phyloP scores from a whole-genome alignment of 2,329 filamentous ascomycete species.

The Aspergillus fumigatus region DNA sequence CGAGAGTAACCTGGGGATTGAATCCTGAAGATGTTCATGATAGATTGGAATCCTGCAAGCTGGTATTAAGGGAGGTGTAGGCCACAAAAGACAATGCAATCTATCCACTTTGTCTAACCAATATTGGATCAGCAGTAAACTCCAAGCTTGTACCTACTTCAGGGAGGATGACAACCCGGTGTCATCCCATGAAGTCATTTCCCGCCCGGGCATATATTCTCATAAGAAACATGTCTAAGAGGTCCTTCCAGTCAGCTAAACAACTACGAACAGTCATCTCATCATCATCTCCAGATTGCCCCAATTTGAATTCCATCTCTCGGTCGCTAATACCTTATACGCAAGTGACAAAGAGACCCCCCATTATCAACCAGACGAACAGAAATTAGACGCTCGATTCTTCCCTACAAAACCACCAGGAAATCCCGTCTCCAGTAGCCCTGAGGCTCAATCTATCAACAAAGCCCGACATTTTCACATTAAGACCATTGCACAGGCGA shows the following conservation, averaged over 20 bases:
- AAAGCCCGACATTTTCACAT: no score
- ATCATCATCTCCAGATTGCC: not conserved
- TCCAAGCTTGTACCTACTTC: not conserved
- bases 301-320: not conserved
- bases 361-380: not conserved
- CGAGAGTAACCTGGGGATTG: not conserved
- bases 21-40: not conserved
- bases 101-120: no score
- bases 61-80: not conserved
- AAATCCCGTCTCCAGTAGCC: not conserved
- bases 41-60: not conserved
- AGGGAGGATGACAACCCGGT: not conserved
- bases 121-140: no score
- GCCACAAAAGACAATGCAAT: no score
- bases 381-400: not conserved
- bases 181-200: not conserved
- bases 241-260: not conserved
- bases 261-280: not conserved
- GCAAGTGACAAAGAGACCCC: not conserved
- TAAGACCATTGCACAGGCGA: no score
- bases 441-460: slow-evolving; percentile 1
- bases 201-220: not conserved
- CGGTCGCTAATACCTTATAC: not conserved
- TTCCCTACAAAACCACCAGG: not conserved
- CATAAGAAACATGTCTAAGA: not conserved